Evolutionary conservation across 495 filamentous ascomycete species (phyloP), one percentile per base, ranked within the genome.

Genomic region (Penicillium riverlandense): DNA sequence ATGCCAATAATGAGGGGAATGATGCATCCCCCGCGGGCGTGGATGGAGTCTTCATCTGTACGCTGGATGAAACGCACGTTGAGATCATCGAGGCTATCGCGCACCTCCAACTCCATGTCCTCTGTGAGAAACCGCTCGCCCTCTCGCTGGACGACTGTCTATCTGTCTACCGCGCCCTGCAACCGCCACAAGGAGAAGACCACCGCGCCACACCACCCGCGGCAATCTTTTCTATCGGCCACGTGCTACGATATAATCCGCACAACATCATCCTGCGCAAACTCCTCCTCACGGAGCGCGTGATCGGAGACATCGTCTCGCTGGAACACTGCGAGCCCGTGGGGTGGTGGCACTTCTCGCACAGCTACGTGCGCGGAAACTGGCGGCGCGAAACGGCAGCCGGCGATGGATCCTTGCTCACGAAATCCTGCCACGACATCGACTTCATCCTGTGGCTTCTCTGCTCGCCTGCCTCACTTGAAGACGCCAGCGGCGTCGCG

Each of bases 281-380:
- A 49, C 71, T 98, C 3, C 70, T 96, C 4, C 71, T 88, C 4
- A 70, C 82, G 48, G 80, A 91, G 37, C 54, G 55, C 8, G 59
- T 65, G 0, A 81, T 98, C 55, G 92, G 92, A n/a, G 90, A 96
- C 28, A 70, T 95, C 8, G 64, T 95, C 14, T 88, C 83, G 10
- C 70, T 97, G 31, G 86, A 91, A 48, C 92, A 97, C 58, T 88
- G 85, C 1, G 94, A 97, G 62, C 92, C 92, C 0, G 84, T 98
- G 1, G 92, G 92, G 2, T 94, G 84, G 79, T 98, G 88, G 88
- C 92, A 98, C 63, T 98, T 96, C 57, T 70, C 84, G 1, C 92
- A 98, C 65, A 86, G 81, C 52, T 97, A 96, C 53, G 92, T 98
- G 15, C 78, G 83, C 13, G 92, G 92, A 11, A 96, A 96, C 65